Evolutionary conservation across 2,329 filamentous ascomycete genomes (phyloP), one percentile per base, ranked within the genome.

Genomic region (Myrmaecium sp.): DNA sequence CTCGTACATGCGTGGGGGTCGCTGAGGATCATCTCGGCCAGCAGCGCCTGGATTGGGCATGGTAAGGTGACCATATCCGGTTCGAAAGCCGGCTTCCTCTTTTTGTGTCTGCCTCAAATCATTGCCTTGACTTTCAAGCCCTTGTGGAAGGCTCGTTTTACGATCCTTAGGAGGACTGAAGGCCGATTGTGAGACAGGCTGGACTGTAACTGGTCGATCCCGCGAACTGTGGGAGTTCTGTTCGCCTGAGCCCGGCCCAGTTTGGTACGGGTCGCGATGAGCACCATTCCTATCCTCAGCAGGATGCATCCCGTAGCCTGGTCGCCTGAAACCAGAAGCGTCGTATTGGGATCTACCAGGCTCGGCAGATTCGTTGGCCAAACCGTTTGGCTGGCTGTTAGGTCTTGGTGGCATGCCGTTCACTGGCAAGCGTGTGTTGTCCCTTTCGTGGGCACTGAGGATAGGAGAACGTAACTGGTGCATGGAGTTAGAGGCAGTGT

Each of bases 341-440:
- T 46, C 44, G 28, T 48, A 47, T 5, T 26, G 14, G 4, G 35
- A 21, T 26, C 35, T 37, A 5, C 47, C 43, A 12, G 39, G 41
- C 12, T 42, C 43, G 3, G 30, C 31, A 17, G 38, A n/a, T n/a
- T n/a, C n/a, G n/a, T n/a, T n/a, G n/a, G n/a, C n/a, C n/a, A n/a
- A n/a, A n/a, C 40, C 47, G 15, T 34, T 44, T 3, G 52, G 52
- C 28, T 55, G 51, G 29, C 52, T 55, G 27, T 47, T 54, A 9
- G 52, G 52, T 14, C 52, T 43, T 12, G 51, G 48, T 5, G 51
- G 51, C 5, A 47, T 25, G 17, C 31, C 38, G n/a, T 33, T 33
- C n/a, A 40, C 23, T 4, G 34, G 21, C 21, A 42, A 45, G n/a
- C 38, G 43, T 14, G 34, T 21, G n/a, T n/a, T n/a, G n/a, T n/a